Evolutionary conservation across 116 monocot genomes (phyloP), one percentile per base, ranked within the genome.

Genomic region (Cymodocea nodosa): DNA sequence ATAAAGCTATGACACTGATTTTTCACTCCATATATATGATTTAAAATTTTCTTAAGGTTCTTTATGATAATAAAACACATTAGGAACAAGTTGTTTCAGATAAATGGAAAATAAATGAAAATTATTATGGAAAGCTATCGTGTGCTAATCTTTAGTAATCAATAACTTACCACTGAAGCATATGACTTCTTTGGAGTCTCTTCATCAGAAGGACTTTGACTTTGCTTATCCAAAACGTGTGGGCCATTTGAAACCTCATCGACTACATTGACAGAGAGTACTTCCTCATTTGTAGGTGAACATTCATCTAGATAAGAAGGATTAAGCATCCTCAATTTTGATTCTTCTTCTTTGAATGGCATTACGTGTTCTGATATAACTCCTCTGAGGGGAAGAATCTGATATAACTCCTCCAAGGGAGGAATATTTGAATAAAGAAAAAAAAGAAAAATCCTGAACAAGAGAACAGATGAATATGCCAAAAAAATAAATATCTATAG

Each of bases 121-220:
- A 30, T 30, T 30, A 64, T 49, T 20, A 18, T 9, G 49, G 23
- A 50, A 23, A 67, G 24, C 4, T 25, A 52, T 53, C 4, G 16
- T 12, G 52, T 35, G 3, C 6, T 52, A 3, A 54, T 48, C 36
- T 12, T 60, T 2, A 36, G 37, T 17, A 51, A n/a, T 52, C 50
- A 66, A 52, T 52, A 51, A 37, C 83, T 68, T 78, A 87, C 87
- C 67, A 87, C 83, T 30, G 83, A 87, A 68, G 87, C 87, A 76
- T 87, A 87, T 13, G 87, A 87, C 51, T 87, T 87, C 64, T 87
- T 87, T 48, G 84, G 84, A 0, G 73, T 71, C 66, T 78, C 83
- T 54, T 87, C 81, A 7, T 70, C 63, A 3, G 30, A 30, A 30
- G 30, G 30, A 30, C 3, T 30, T 30, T 30, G 30, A 30, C 30